Conservation (phyloP, 2,329 filamentous ascomycete genomes). For the Nemania diffusa region DNA sequence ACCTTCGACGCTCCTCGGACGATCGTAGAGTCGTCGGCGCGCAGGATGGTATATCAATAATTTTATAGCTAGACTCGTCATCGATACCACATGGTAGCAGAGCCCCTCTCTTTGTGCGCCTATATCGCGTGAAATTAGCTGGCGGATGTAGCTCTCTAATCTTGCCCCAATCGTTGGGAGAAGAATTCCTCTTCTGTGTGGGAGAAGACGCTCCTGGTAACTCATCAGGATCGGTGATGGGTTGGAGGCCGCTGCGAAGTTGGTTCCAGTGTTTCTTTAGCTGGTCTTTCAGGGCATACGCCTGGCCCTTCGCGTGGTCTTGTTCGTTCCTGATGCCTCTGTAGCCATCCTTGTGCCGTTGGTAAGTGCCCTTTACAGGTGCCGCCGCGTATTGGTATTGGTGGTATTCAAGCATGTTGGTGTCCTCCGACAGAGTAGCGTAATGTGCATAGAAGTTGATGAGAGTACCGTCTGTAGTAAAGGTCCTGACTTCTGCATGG, state of each 20-base stretch:
- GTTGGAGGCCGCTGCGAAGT: not conserved
- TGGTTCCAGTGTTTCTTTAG: constrained; percentile 2
- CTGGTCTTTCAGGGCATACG: not conserved
- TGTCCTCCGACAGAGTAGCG: not conserved
- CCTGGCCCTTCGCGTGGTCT: not conserved
- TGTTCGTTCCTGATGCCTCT: not conserved
- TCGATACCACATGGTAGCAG: not conserved
- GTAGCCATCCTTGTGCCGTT: not conserved
- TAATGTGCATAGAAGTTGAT: not conserved
- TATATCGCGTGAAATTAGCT: not conserved
- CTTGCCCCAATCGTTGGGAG: not conserved
- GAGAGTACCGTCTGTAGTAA: not conserved
- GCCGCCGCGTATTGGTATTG: not conserved
- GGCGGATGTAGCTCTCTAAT: not conserved
- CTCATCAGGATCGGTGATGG: not conserved
- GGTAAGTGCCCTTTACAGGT: not conserved
- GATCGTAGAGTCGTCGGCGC: not conserved
- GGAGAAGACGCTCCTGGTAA: not conserved
- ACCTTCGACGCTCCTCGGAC: not conserved
- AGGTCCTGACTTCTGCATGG: not conserved
- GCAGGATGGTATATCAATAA: not conserved
- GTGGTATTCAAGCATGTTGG: not conserved
- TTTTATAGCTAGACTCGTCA: not conserved
- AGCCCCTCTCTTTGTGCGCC: not conserved
- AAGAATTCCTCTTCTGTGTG: not conserved